Evolutionary conservation across 2,329 filamentous ascomycete genomes (phyloP).

Genomic region (Nemania diffusa): DNA sequence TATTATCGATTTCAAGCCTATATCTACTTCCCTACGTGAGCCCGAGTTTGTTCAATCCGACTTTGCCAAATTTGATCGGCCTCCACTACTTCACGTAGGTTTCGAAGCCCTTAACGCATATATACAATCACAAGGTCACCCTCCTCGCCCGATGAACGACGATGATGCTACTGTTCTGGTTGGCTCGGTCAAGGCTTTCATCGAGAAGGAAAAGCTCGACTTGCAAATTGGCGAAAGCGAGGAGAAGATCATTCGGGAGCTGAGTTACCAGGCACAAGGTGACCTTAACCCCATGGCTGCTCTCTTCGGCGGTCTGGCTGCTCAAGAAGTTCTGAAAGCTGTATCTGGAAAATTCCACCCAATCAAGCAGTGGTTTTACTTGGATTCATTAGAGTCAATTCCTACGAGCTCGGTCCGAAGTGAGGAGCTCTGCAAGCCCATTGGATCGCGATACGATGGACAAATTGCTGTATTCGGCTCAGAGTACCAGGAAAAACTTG

Average conservation of each 20-base stretch:
- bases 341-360: conserved; percentile 98
- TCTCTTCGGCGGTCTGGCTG: conserved; percentile 91
- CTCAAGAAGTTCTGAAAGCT: conserved; percentile 95
- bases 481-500: conserved; percentile 93
- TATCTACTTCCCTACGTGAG: conserved; percentile 81
- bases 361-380: conserved; percentile 96
- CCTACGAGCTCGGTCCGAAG: conserved; percentile 79
- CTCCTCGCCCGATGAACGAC: conserved; percentile 86
- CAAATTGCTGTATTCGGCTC: conserved; percentile 96
- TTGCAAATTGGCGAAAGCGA: conserved; percentile 93
- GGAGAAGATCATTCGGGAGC: conserved; percentile 90
- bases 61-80: conserved; percentile 97
- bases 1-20: conserved; percentile 85
- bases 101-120: conserved; percentile 94
- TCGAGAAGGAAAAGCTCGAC: conserved; percentile 78
- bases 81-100: conserved; percentile 88
- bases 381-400: conserved; percentile 96
- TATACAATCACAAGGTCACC: conserved; percentile 75
- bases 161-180: conserved; percentile 83
- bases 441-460: conserved; percentile 89
- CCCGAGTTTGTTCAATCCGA: conserved; percentile 93
- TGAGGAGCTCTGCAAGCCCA: conserved; percentile 87
- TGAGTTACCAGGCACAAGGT: conserved; percentile 93
- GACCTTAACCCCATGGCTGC: conserved; percentile 93
- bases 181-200: conserved; percentile 78